Conservation (phyloP, 805 yeast genomes). For the Pichia insulana region DNA sequence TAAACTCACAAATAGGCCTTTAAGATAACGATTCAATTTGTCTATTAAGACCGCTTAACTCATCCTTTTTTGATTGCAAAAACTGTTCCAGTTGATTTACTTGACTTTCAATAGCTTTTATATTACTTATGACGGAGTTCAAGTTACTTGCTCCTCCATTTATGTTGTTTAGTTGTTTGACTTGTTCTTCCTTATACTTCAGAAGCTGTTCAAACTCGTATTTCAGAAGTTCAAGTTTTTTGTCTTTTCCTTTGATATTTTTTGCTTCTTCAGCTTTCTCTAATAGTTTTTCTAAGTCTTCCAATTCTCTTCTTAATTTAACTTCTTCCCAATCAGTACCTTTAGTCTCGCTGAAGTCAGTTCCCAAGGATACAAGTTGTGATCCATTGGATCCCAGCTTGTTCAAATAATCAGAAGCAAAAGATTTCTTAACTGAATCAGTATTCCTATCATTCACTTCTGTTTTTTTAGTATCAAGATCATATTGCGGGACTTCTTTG, state of each 20-base stretch:
- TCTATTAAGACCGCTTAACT: constrained; percentile 41
- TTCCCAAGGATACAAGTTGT: constrained; percentile 32
- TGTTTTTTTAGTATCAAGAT: constrained; percentile 48
- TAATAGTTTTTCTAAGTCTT: constrained; percentile 63
- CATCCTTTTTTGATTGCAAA: constrained; percentile 49
- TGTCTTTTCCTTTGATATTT: constrained; percentile 26
- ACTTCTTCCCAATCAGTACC: constrained; percentile 95
- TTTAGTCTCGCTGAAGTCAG: constrained; percentile 62
- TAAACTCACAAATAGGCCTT: too few relatives aligned
- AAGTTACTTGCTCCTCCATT: constrained; percentile 27
- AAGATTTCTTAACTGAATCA: constrained; percentile 27
- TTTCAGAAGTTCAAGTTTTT: constrained; percentile 27
- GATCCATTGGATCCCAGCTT: constrained; percentile 42
- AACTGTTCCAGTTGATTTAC: constrained; percentile 65
- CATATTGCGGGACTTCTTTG: constrained; percentile 72
- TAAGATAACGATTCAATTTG: constrained; percentile 25
- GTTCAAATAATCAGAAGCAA: constrained; percentile 47
- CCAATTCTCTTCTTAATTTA: constrained; percentile 67
- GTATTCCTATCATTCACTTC: constrained; percentile 20
- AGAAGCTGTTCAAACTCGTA: constrained; percentile 77
- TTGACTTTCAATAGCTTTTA: constrained; percentile 68
- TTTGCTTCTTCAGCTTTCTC: constrained; percentile 45
- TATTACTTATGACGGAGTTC: constrained; percentile 49
- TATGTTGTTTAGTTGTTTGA: constrained; percentile 31
- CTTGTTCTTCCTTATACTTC: constrained; percentile 62